Conservation (phyloP, 352 stramenopile species). For the Phytophthora rubi region DNA sequence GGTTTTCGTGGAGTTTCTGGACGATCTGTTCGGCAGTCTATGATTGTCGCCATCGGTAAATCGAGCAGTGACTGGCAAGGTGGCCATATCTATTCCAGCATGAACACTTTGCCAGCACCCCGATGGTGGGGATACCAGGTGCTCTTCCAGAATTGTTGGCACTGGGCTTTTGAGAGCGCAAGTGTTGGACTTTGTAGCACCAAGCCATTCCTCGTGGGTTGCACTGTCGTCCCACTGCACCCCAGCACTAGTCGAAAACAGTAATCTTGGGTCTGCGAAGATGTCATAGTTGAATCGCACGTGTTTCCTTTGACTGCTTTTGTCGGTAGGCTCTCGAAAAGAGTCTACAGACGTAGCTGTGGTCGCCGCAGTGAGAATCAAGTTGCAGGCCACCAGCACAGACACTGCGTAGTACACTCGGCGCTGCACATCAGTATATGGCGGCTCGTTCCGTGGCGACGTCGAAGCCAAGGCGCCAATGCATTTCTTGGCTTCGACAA, state of each 20-base stretch:
- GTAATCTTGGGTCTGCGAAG: slow-evolving; percentile 45
- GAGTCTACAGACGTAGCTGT: slow-evolving; percentile 21
- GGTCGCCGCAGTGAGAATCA: slow-evolving; percentile 43
- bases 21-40: not conserved
- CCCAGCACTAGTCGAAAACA: slow-evolving; percentile 28
- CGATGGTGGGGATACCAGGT: slow-evolving; percentile 21
- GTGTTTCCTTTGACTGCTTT: slow-evolving; percentile 46
- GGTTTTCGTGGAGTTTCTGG: slow-evolving; percentile 5
- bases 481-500: slow-evolving; percentile 53
- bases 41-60: not conserved
- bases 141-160: slow-evolving; percentile 1
- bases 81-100: not conserved
- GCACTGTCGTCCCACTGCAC: slow-evolving; percentile 6
- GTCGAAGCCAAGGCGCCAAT: slow-evolving; percentile 24
- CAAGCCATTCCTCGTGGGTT: slow-evolving; percentile 8
- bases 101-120: slow-evolving; percentile 19
- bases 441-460: slow-evolving; percentile 20
- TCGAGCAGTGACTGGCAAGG: not conserved
- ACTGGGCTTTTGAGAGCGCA: slow-evolving; percentile 6
- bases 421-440: slow-evolving; percentile 54
- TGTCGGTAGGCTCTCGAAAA: slow-evolving; percentile 26
- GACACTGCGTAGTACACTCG: slow-evolving; percentile 77
- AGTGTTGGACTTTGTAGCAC: not conserved
- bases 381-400: slow-evolving; percentile 59
- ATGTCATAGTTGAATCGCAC: slow-evolving; percentile 65